A percentile compares a stretch with the other conserved stretches of the same genome.
Evolutionary conservation across 208 protist genomes (phyloP).

Genomic region (Leishmania tarentolae): DNA sequence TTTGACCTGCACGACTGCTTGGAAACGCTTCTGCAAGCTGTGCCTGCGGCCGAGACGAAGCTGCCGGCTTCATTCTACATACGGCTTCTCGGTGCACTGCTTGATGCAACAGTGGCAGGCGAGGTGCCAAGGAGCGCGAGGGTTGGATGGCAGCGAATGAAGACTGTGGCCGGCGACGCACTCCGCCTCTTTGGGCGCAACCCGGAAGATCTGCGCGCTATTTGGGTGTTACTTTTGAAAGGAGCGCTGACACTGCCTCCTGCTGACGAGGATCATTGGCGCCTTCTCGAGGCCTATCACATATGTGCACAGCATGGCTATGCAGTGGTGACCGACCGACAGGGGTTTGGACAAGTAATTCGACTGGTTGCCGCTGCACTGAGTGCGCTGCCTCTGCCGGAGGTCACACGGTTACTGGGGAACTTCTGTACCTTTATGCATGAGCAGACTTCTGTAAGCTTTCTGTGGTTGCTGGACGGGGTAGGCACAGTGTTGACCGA

Average conservation of each 20-base stretch:
- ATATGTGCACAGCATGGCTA: slow-evolving; percentile 52
- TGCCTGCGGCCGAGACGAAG: slow-evolving; percentile 58
- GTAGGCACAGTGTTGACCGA: slow-evolving; percentile 48
- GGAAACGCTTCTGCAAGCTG: slow-evolving; percentile 32
- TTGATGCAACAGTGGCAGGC: slow-evolving; percentile 37
- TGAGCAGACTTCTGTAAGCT: slow-evolving; percentile 54
- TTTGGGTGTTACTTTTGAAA: slow-evolving; percentile 80
- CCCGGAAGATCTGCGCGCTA: slow-evolving; percentile 37
- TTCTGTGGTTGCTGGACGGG: slow-evolving; percentile 73
- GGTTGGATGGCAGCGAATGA: slow-evolving; percentile 42
- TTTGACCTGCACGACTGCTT: slow-evolving; percentile 45
- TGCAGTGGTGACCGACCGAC: slow-evolving; percentile 42
- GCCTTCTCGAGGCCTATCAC: slow-evolving; percentile 69
- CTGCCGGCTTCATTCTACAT: slow-evolving; percentile 64
- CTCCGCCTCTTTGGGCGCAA: slow-evolving; percentile 61
- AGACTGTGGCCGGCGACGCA: slow-evolving; percentile 38
- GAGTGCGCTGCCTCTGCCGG: slow-evolving; percentile 5
- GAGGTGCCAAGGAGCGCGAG: background rate
- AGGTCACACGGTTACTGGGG: slow-evolving; percentile 16
- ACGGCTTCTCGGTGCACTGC: slow-evolving; percentile 59
- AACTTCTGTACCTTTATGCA: slow-evolving; percentile 44
- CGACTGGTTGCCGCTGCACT: slow-evolving; percentile 51
- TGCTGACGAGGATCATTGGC: slow-evolving; percentile 25
- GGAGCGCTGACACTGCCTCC: slow-evolving; percentile 62
- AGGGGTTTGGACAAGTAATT: slow-evolving; percentile 61